These are phyloP conservation scores for Zymoseptoria passerinii DNA, from an alignment of 2,329 filamentous ascomycete genomes.

Conservation along the genomic window DNA sequence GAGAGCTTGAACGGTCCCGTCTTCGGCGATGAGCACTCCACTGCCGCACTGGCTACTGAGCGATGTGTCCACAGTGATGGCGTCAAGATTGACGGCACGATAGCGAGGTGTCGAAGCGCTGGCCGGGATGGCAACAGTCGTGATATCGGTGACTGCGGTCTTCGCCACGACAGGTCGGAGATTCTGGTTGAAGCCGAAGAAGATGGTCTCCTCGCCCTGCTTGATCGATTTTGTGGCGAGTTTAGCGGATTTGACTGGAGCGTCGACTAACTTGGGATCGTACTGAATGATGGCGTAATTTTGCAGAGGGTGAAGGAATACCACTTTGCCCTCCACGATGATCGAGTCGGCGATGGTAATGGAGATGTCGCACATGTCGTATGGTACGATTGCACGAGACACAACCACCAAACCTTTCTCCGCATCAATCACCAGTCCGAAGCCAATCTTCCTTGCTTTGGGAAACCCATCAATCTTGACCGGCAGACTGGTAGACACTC, in stretches of 20 bases:
- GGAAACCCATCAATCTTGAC: constrained; percentile 97
- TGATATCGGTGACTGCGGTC: constrained; percentile 93
- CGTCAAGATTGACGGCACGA: constrained; percentile 89
- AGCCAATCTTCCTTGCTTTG: constrained; percentile 85
- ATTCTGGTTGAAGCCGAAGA: constrained; percentile 97
- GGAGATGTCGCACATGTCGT: constrained; percentile 92
- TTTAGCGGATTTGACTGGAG: constrained; percentile 81
- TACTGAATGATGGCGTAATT: constrained; percentile 97
- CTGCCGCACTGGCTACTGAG: constrained; percentile 87
- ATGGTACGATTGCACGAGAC: constrained; percentile 87
- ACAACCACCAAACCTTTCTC: constrained; percentile 92
- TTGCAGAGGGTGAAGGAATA: constrained; percentile 92
- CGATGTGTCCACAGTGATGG: constrained; percentile 92
- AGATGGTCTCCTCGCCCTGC: constrained; percentile 89
- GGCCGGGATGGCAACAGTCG: constrained; percentile 89
- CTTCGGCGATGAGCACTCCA: constrained; percentile 80
- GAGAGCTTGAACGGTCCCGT: constrained; percentile 86
- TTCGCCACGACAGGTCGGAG: constrained; percentile 87
- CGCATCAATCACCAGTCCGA: constrained; percentile 94
- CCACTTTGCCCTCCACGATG: constrained; percentile 84
- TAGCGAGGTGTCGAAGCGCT: constrained; percentile 88
- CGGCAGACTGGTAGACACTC: constrained; percentile 86
- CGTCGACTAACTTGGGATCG: constrained; percentile 85
- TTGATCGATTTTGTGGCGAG: constrained; percentile 75
- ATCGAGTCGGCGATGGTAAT: constrained; percentile 96